Evolutionary conservation across 495 filamentous ascomycete species (phyloP).

Genomic region (Clavariopsis aquatica): DNA sequence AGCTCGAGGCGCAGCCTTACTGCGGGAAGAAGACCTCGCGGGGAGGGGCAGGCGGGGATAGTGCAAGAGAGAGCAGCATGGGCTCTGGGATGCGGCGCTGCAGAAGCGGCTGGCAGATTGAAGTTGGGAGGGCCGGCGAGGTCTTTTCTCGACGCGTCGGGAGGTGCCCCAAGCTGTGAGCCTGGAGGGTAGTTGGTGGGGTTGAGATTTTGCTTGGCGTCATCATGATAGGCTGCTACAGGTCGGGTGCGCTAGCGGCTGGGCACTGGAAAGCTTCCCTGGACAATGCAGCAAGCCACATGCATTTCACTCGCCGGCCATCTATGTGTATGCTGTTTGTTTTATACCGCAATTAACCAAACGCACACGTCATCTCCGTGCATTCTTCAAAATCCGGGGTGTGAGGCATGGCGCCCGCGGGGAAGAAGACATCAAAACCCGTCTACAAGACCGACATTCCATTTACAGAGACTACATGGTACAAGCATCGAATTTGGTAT

Average conservation of each 20-base stretch:
- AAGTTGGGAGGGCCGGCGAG: neutral
- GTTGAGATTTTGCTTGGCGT: neutral
- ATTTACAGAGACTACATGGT: constrained; percentile 43
- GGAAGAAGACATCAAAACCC: constrained; percentile 34
- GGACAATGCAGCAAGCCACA: neutral
- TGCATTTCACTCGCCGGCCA: no score
- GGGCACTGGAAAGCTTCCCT: neutral
- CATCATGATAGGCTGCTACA: neutral
- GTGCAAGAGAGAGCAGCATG: constrained; percentile 17
- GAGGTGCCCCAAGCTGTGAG: neutral
- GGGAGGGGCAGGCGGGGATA: neutral
- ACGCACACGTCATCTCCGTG: neutral
- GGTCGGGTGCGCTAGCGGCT: neutral
- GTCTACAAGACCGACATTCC: constrained; percentile 45
- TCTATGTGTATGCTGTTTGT: no score
- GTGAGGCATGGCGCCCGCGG: neutral
- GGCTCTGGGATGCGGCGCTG: constrained; percentile 13
- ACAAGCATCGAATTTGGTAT: neutral
- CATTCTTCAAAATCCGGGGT: neutral
- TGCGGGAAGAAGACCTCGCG: neutral
- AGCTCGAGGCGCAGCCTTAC: constrained; percentile 23
- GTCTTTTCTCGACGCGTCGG: neutral
- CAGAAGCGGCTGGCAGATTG: constrained; percentile 11
- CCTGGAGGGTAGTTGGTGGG: constrained; percentile 7
- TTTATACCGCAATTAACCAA: no score